These are phyloP conservation scores for Moniliella sp. DNA, from an alignment of 1,284 basidiomycete species.

Conservation along the genomic window DNA sequence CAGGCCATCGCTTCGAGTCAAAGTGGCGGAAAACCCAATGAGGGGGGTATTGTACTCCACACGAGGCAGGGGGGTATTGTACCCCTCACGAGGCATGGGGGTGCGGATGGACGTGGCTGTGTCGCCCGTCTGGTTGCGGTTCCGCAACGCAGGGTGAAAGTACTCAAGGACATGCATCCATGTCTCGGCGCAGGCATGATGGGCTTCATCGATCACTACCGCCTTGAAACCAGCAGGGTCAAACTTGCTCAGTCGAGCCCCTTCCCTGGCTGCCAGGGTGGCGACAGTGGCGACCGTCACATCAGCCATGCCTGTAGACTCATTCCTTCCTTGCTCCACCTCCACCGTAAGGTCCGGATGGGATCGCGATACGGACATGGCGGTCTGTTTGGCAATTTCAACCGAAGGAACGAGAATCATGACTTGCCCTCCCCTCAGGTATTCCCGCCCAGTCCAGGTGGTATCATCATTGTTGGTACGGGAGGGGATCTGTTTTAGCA, in stretches of 20 bases:
- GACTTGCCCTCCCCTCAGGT: slow-evolving; percentile 36
- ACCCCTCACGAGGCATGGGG: slow-evolving; percentile 2
- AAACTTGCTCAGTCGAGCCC: slow-evolving; percentile 56
- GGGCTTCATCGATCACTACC: slow-evolving; percentile 53
- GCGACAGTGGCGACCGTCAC: slow-evolving; percentile 81
- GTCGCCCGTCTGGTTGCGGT: background rate
- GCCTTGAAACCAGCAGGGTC: slow-evolving; percentile 51
- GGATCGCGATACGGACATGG: slow-evolving; percentile 47
- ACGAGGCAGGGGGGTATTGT: background rate
- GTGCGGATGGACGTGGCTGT: background rate
- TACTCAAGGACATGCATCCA: slow-evolving; percentile 56
- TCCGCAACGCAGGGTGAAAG: slow-evolving; percentile 41
- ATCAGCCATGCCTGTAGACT: slow-evolving; percentile 60
- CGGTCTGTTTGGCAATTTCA: slow-evolving; percentile 69
- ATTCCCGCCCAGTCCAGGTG: background rate
- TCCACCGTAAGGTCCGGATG: slow-evolving; percentile 61
- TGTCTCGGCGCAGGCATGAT: slow-evolving; percentile 75
- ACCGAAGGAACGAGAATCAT: slow-evolving; percentile 66
- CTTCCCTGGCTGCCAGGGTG: slow-evolving; percentile 44
- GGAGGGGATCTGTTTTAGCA: background rate
- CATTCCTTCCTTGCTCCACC: slow-evolving; percentile 70
- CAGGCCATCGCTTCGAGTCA: slow-evolving; percentile 71
- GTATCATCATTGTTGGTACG: background rate
- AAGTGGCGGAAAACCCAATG: slow-evolving; percentile 84
- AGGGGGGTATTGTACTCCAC: slow-evolving; percentile 45